Conservation (phyloP, 495 filamentous ascomycete genomes). For the Collariella sp. region DNA sequence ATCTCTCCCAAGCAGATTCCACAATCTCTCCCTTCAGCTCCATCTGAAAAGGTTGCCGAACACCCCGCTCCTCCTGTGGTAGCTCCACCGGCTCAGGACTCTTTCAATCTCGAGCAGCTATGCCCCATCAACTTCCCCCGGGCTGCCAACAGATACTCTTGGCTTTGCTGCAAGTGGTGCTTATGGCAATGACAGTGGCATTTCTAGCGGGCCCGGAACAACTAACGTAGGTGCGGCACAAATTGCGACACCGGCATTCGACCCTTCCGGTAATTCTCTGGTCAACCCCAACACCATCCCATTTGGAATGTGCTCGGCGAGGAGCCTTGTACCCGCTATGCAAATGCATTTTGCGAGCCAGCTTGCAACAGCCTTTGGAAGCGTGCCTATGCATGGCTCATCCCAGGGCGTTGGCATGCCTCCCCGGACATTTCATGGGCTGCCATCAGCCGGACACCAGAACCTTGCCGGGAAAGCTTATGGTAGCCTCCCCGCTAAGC, state of each 20-base stretch:
- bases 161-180: constrained; percentile 13
- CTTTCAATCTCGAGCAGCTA: constrained; percentile 10
- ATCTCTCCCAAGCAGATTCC: constrained; percentile 17
- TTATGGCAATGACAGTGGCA: background rate
- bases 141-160: constrained; percentile 8
- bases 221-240: background rate
- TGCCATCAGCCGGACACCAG: background rate
- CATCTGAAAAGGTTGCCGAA: background rate
- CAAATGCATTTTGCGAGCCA: background rate
- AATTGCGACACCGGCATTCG: background rate
- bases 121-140: constrained; percentile 12
- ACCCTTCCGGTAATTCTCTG: background rate
- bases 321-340: constrained; percentile 12
- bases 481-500: too few relatives aligned
- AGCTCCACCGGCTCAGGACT: background rate
- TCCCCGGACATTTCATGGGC: background rate
- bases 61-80: background rate
- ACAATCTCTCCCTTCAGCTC: background rate
- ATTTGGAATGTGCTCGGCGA: constrained; percentile 13
- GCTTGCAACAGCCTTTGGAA: background rate
- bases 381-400: background rate
- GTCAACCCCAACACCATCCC: constrained; percentile 8
- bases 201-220: background rate
- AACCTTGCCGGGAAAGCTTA: background rate
- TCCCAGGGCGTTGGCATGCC: background rate